Conservation (phyloP, 306 rosid genomes). For the Comarum palustre region DNA sequence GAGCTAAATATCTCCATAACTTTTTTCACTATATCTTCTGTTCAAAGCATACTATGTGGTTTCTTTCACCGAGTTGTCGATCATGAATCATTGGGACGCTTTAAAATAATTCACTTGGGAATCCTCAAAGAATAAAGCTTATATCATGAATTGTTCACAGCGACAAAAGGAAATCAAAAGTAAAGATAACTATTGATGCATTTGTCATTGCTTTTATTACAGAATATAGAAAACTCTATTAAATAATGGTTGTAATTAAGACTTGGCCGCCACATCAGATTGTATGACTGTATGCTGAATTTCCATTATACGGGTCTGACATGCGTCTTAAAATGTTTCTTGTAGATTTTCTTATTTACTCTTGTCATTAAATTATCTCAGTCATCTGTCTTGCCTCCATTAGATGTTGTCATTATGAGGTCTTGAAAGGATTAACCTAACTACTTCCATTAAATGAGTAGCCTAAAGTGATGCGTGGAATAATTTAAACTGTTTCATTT, state of each 20-base stretch:
- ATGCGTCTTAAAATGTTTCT: background rate
- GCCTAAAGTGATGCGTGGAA: background rate
- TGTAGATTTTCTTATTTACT: background rate
- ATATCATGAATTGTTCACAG: too few species aligned
- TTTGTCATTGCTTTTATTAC: background rate
- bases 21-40: too few species aligned
- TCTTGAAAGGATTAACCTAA: background rate
- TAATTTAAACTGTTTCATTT: background rate
- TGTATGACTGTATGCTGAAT: background rate
- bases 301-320: background rate
- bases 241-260: background rate
- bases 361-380: background rate
- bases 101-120: background rate
- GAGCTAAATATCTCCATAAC: too few species aligned
- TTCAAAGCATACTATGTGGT: too few species aligned
- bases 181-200: background rate
- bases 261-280: background rate
- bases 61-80: too few species aligned
- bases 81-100: background rate
- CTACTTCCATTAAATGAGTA: background rate
- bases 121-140: background rate
- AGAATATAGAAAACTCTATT: background rate
- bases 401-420: background rate
- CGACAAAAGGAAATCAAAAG: too few species aligned
- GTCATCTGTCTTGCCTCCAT: background rate